Percentiles rank a stretch among this genome's conserved stretches.
phyloP scores from a whole-genome alignment of 495 filamentous ascomycete genomes.

The Penicillium bovifimosum region DNA sequence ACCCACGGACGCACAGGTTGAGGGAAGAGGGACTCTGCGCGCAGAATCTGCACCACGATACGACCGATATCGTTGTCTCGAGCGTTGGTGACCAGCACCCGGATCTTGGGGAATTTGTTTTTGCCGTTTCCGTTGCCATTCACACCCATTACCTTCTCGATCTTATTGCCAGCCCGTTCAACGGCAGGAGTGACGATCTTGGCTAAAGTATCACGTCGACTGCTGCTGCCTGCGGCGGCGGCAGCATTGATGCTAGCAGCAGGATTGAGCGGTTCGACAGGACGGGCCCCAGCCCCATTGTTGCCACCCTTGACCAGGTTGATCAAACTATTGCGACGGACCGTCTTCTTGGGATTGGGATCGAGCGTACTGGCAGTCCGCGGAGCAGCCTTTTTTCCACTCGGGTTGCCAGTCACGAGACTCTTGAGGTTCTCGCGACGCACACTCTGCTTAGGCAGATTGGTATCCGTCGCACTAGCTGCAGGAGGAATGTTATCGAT shows the following conservation, averaged over 20 bases:
- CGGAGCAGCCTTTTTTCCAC: background rate
- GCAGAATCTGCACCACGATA: constrained; percentile 35
- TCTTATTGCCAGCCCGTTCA: background rate
- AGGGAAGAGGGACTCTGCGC: constrained; percentile 31
- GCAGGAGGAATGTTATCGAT: background rate
- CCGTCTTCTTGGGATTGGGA: background rate
- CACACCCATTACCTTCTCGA: constrained; percentile 2
- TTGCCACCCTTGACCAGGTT: background rate
- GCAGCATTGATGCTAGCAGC: background rate
- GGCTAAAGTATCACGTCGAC: background rate
- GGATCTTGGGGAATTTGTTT: constrained; percentile 14
- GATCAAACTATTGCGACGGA: constrained; percentile 2
- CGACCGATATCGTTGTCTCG: constrained; percentile 33
- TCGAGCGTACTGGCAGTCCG: background rate
- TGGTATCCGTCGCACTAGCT: background rate
- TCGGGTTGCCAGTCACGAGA: background rate
- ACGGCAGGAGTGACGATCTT: background rate
- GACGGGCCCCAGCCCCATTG: background rate
- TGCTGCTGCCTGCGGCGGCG: no score
- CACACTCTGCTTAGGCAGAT: background rate
- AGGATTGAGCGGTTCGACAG: background rate
- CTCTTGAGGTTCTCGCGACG: constrained; percentile 1
- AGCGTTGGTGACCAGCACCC: constrained; percentile 38
- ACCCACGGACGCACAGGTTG: constrained; percentile 31
- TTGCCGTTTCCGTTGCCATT: constrained; percentile 2